phyloP scores from a whole-genome alignment of 2,329 filamentous ascomycete species.

The Colletotrichum musicola region DNA sequence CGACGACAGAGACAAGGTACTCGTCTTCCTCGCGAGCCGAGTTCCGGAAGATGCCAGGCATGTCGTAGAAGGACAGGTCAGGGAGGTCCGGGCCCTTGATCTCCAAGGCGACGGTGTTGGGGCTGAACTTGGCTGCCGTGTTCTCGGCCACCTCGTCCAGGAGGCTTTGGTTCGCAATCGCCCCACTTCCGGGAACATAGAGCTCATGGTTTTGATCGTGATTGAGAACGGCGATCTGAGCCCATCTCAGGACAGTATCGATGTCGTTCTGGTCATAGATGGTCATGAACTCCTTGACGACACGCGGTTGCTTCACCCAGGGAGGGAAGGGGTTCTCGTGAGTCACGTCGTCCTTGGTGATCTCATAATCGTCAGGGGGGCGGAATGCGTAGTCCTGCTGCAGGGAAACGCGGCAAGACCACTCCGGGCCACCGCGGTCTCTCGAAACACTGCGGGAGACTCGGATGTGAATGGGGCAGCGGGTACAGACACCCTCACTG shows the following conservation, averaged over 20 bases:
- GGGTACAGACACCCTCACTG: slow-evolving; percentile 79
- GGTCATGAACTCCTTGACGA: slow-evolving; percentile 71
- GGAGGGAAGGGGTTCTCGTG: slow-evolving; percentile 70
- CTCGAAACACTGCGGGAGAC: slow-evolving; percentile 62
- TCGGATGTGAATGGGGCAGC: slow-evolving; percentile 85
- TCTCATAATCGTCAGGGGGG: slow-evolving; percentile 52
- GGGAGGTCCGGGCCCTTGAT: slow-evolving; percentile 80
- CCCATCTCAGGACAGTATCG: slow-evolving; percentile 76
- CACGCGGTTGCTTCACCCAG: slow-evolving; percentile 68
- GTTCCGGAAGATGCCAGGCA: slow-evolving; percentile 85
- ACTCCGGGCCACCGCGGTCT: slow-evolving; percentile 53
- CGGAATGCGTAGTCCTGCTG: slow-evolving; percentile 73
- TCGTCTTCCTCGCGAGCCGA: slow-evolving; percentile 73
- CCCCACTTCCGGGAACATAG: slow-evolving; percentile 66
- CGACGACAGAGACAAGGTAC: slow-evolving; percentile 79
- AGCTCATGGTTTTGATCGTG: slow-evolving; percentile 65
- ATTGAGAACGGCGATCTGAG: slow-evolving; percentile 83
- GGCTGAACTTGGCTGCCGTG: slow-evolving; percentile 78
- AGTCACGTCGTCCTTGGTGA: slow-evolving; percentile 62
- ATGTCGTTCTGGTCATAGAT: slow-evolving; percentile 73
- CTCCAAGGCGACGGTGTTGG: slow-evolving; percentile 82
- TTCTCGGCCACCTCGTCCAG: slow-evolving; percentile 53
- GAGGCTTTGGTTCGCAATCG: slow-evolving; percentile 52
- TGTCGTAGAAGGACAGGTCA: slow-evolving; percentile 84
- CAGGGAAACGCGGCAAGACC: slow-evolving; percentile 77